These are phyloP conservation scores for Sordaria brevicollis DNA, from an alignment of 495 filamentous ascomycete genomes.

Conservation along the genomic window DNA sequence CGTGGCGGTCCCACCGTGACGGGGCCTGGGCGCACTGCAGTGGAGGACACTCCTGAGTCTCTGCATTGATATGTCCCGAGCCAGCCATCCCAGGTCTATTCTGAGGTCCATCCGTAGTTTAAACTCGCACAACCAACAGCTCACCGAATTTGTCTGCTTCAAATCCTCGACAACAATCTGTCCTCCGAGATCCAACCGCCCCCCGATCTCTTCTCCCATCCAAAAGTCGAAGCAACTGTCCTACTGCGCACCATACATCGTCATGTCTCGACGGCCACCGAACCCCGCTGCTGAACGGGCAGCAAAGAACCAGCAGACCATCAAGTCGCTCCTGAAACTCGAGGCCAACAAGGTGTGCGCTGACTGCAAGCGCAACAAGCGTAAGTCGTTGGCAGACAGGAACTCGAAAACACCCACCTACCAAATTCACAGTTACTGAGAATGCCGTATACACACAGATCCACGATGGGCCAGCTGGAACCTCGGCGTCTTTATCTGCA, in stretches of 20 bases:
- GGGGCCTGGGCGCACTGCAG: not conserved
- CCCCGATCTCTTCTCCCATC: not conserved
- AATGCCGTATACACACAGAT: constrained; percentile 38
- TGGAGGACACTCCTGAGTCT: not conserved
- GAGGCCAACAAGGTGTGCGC: constrained; percentile 93
- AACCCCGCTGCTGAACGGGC: constrained; percentile 69
- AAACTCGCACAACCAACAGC: not conserved
- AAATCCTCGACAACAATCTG: not conserved
- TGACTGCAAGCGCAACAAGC: constrained; percentile 97
- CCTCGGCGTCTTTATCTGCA: constrained; percentile 89
- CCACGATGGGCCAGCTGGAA: constrained; percentile 99
- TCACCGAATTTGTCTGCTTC: not conserved
- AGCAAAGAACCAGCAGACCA: constrained; percentile 78
- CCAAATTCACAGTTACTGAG: constrained; percentile 8
- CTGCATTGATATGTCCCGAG: not conserved
- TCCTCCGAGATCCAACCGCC: not conserved
- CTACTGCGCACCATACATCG: constrained; percentile 1
- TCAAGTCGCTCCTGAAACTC: constrained; percentile 87
- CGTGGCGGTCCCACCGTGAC: not conserved
- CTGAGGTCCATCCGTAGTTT: not conserved
- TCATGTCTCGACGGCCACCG: constrained; percentile 80
- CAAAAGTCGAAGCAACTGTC: not conserved
- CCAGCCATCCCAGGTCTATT: not conserved
- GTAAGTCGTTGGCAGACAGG: constrained; percentile 49
- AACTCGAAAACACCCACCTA: not conserved